phyloP scores from a whole-genome alignment of 306 rosid species.

The Pyrus pyrifolia region DNA sequence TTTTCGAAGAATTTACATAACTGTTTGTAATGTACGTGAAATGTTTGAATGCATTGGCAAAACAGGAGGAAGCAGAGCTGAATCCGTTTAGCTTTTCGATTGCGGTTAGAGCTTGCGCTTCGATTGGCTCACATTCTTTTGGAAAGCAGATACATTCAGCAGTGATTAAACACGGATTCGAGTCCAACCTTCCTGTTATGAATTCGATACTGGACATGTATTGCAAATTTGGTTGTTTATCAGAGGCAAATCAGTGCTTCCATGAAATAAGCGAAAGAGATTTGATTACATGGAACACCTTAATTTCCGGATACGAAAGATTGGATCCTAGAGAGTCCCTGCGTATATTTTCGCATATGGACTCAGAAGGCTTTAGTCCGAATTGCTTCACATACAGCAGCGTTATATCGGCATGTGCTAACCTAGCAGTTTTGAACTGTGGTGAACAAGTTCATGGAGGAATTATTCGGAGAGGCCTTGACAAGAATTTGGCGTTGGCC shows the following conservation, averaged over 20 bases:
- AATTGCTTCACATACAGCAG: constrained; percentile 64
- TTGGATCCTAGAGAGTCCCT: constrained; percentile 49
- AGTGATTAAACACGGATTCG: constrained; percentile 49
- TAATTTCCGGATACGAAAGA: constrained; percentile 64
- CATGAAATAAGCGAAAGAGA: constrained; percentile 45
- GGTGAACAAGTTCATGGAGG: constrained; percentile 73
- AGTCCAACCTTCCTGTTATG: constrained; percentile 56
- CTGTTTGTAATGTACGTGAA: background rate
- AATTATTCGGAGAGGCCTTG: constrained; percentile 44
- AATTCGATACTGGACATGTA: constrained; percentile 73
- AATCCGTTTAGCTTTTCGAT: constrained; percentile 67
- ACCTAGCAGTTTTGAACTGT: constrained; percentile 44
- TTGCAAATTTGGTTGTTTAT: constrained; percentile 53
- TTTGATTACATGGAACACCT: constrained; percentile 69
- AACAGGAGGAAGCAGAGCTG: constrained; percentile 62
- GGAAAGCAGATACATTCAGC: constrained; percentile 75
- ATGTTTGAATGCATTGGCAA: constrained; percentile 20
- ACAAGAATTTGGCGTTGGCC: constrained; percentile 40
- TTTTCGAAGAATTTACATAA: background rate
- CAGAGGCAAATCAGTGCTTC: constrained; percentile 56
- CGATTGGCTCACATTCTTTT: constrained; percentile 28
- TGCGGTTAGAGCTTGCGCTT: constrained; percentile 67
- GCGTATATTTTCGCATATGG: constrained; percentile 49
- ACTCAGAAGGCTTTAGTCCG: constrained; percentile 46
- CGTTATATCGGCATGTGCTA: constrained; percentile 58